A percentile compares a stretch with the other conserved stretches of the same genome.
phyloP scores from a whole-genome alignment of 345 rosid genomes.

The Triadica sebifera region DNA sequence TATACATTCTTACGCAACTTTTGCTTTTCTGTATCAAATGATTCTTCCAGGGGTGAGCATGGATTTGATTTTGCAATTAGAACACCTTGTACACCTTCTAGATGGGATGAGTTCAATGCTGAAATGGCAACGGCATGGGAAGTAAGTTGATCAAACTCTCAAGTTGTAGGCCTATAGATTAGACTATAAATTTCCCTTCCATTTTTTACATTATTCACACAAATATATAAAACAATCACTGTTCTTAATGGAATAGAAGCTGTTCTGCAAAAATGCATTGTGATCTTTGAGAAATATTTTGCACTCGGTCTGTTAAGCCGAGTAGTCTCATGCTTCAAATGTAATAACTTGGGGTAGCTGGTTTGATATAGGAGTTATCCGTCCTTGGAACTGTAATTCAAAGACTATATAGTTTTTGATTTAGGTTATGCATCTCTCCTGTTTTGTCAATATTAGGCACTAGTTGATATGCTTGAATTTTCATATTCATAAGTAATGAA shows the following conservation, averaged over 20 bases:
- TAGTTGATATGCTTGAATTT: neutral
- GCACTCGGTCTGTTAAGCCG: neutral
- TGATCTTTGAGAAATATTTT: neutral
- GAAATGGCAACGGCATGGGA: conserved; percentile 94
- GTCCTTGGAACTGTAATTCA: too few relatives aligned
- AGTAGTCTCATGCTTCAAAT: neutral
- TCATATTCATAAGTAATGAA: neutral
- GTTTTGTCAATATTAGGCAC: neutral
- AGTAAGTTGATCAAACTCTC: conserved; percentile 46
- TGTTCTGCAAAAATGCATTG: neutral
- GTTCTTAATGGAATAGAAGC: neutral
- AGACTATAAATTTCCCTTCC: neutral
- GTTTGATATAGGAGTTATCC: neutral
- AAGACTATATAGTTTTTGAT: neutral
- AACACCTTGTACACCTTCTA: conserved; percentile 89
- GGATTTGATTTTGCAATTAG: conserved; percentile 85
- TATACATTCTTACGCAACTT: neutral
- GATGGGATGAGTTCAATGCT: conserved; percentile 87
- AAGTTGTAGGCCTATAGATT: neutral
- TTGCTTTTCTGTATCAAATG: conserved; percentile 5
- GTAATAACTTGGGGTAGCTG: neutral
- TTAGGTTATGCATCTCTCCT: neutral
- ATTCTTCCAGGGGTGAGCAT: conserved; percentile 52
- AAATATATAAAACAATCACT: neutral
- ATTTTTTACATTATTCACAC: neutral